Conservation (phyloP, 139 green algal genomes). For the Micractinium conductrix region DNA sequence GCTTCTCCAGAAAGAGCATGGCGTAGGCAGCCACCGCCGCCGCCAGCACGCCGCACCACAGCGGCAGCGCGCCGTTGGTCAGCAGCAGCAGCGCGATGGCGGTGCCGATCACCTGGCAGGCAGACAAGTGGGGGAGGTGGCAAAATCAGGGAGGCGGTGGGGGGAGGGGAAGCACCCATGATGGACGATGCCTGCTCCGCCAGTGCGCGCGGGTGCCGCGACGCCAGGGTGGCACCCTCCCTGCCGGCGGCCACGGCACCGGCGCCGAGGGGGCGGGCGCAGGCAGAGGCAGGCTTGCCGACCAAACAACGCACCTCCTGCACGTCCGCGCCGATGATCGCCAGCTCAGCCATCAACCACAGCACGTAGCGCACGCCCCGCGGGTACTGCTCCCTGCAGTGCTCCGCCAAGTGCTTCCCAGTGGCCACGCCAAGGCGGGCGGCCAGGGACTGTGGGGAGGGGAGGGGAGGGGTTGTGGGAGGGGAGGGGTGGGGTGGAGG, state of each 20-base stretch:
- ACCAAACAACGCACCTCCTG: constrained; percentile 26
- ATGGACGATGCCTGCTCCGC: background rate
- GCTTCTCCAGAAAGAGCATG: constrained; percentile 53
- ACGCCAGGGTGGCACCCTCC: too few relatives aligned
- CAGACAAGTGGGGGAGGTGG: background rate
- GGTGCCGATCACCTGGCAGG: constrained; percentile 73
- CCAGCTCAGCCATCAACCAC: constrained; percentile 89
- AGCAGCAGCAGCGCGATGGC: constrained; percentile 86
- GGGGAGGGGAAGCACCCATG: background rate
- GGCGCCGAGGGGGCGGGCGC: too few relatives aligned
- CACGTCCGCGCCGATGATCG: constrained; percentile 89
- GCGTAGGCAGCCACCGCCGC: constrained; percentile 37
- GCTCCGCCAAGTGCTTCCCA: constrained; percentile 41
- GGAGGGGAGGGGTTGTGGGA: background rate
- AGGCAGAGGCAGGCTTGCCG: background rate
- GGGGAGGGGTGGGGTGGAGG: background rate
- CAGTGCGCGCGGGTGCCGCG: background rate
- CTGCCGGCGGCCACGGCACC: too few relatives aligned
- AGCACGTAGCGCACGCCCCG: constrained; percentile 53
- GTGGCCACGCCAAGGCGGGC: constrained; percentile 52
- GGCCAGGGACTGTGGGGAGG: constrained; percentile 42
- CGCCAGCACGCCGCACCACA: constrained; percentile 61
- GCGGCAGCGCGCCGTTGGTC: constrained; percentile 61
- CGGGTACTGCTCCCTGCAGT: constrained; percentile 52
- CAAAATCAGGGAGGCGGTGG: constrained; percentile 37